Evolutionary conservation across 2,329 filamentous ascomycete genomes (phyloP).

Genomic region (Oidium heveae): DNA sequence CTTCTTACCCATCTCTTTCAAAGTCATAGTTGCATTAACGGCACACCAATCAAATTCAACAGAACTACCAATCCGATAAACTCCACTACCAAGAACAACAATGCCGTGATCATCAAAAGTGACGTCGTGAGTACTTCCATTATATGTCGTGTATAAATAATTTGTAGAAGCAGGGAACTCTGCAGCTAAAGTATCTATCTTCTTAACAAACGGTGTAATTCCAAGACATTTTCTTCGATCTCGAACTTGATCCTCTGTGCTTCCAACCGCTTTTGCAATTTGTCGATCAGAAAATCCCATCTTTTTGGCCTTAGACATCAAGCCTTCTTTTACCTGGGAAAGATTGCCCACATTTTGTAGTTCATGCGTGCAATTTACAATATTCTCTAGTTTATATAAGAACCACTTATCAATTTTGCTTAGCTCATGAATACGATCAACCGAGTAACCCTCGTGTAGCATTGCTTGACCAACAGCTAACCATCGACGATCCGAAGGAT

Average conservation of each 20-base stretch:
- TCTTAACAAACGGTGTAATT: constrained; percentile 78
- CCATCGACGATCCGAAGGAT: constrained; percentile 85
- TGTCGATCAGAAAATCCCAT: constrained; percentile 89
- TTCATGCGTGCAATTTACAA: constrained; percentile 66
- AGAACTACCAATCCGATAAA: constrained; percentile 90
- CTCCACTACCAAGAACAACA: constrained; percentile 87
- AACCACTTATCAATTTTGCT: constrained; percentile 99
- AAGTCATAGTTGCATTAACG: constrained; percentile 72
- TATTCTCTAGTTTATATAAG: constrained; percentile 65
- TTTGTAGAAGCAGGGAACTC: constrained; percentile 91
- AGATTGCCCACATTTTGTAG: constrained; percentile 35
- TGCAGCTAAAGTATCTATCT: constrained; percentile 93
- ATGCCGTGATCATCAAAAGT: constrained; percentile 61
- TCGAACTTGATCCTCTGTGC: constrained; percentile 77
- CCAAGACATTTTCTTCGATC: constrained; percentile 62
- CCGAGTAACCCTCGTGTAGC: constrained; percentile 76
- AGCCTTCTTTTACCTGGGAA: constrained; percentile 44
- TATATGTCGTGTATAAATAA: constrained; percentile 92
- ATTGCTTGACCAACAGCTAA: constrained; percentile 97
- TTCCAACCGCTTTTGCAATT: constrained; percentile 79
- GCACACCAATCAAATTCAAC: constrained; percentile 99
- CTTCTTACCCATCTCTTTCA: constrained; percentile 64
- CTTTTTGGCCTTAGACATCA: constrained; percentile 68
- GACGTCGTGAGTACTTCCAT: constrained; percentile 66
- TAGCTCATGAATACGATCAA: constrained; percentile 94